A percentile compares a stretch with the other conserved stretches of the same genome.
phyloP scores from a whole-genome alignment of 371 early-diverging fungal genomes.

The Zychaea mexicana region DNA sequence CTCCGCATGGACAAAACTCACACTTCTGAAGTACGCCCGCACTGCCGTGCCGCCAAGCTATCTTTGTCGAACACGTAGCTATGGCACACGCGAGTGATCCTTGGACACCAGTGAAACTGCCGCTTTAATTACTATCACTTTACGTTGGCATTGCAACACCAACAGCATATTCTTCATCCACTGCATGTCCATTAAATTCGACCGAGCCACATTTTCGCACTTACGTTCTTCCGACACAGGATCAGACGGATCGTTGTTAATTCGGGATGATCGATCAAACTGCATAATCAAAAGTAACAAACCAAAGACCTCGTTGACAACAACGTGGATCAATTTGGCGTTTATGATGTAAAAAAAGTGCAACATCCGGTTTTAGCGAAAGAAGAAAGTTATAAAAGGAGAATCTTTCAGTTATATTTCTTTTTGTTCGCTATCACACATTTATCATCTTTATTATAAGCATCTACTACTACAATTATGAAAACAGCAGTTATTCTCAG shows the following conservation, averaged over 20 bases:
- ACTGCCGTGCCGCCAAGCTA: slow-evolving; percentile 16
- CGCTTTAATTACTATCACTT: too few relatives aligned
- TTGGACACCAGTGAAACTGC: slow-evolving; percentile 2
- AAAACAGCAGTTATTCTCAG: background rate
- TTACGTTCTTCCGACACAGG: slow-evolving; percentile 11
- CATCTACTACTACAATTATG: background rate
- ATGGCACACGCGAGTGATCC: slow-evolving; percentile 8
- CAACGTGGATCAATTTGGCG: too few relatives aligned
- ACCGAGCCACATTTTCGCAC: background rate
- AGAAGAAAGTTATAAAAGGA: too few relatives aligned
- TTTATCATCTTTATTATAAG: background rate
- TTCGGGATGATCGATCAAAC: background rate
- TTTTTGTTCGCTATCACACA: too few relatives aligned
- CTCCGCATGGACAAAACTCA: slow-evolving; percentile 43
- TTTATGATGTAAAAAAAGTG: too few relatives aligned
- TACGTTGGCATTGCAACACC: background rate
- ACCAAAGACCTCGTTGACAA: too few relatives aligned
- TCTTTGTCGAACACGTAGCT: slow-evolving; percentile 32
- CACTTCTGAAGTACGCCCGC: slow-evolving; percentile 39
- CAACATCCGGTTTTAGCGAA: too few relatives aligned
- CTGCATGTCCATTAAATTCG: background rate
- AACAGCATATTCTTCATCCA: background rate
- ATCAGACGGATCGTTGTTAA: slow-evolving; percentile 11
- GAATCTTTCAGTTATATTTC: too few relatives aligned
- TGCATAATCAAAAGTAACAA: background rate